These are phyloP conservation scores for Fusarium annulatum DNA, from an alignment of 2,329 filamentous ascomycete species.

Conservation along the genomic window DNA sequence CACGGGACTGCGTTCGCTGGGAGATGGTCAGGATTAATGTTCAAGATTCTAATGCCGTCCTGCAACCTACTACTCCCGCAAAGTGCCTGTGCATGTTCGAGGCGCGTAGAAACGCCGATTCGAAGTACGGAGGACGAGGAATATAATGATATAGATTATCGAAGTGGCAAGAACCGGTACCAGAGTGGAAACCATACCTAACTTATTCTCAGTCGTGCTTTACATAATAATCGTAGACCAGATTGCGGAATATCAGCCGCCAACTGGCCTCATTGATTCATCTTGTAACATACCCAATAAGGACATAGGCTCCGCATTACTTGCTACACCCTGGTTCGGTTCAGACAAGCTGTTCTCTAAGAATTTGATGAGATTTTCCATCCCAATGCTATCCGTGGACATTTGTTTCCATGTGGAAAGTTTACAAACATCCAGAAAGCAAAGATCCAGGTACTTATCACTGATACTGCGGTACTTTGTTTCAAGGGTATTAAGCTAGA, in stretches of 20 bases:
- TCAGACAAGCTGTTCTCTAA: background rate
- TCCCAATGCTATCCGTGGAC: background rate
- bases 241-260: background rate
- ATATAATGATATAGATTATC: slow-evolving; percentile 60
- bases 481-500: background rate
- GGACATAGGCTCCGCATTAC: background rate
- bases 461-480: background rate
- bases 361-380: background rate
- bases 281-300: background rate
- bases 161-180: slow-evolving; percentile 53
- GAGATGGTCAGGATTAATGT: slow-evolving; percentile 21
- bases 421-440: background rate
- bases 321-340: background rate
- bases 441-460: background rate
- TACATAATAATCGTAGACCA: background rate
- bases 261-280: background rate
- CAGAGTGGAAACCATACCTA: slow-evolving; percentile 6
- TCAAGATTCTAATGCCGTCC: too few relatives aligned
- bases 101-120: slow-evolving; percentile 66
- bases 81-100: slow-evolving; percentile 61
- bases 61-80: slow-evolving; percentile 61
- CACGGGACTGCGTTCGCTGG: slow-evolving; percentile 65
- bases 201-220: background rate
- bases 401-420: background rate
- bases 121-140: slow-evolving; percentile 60